Conservation (phyloP, 306 rosid species). For the Castanea crenata region DNA sequence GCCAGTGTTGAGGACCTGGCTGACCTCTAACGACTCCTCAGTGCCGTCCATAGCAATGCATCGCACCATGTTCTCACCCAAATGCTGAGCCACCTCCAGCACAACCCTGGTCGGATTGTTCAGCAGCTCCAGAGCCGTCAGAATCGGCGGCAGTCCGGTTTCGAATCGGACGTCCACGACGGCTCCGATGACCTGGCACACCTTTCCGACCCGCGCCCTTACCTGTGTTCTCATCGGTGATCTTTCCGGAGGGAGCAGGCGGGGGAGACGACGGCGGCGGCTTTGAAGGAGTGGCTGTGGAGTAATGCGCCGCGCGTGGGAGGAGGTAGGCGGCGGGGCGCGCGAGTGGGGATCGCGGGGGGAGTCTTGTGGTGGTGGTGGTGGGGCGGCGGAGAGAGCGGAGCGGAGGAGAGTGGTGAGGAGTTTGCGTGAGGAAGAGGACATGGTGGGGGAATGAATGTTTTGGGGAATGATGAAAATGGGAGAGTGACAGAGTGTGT, state of each 20-base stretch:
- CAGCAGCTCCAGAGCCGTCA: constrained; percentile 70
- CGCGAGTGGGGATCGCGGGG: background rate
- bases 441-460: background rate
- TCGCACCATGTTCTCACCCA: constrained; percentile 85
- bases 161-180: constrained; percentile 89
- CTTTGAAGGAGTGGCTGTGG: constrained; percentile 60
- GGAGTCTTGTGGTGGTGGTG: background rate
- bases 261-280: constrained; percentile 13
- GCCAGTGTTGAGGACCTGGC: constrained; percentile 93
- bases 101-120: constrained; percentile 58
- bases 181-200: constrained; percentile 96
- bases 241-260: constrained; percentile 39
- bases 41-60: constrained; percentile 98
- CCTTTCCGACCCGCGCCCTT: constrained; percentile 86
- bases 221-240: constrained; percentile 79
- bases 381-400: background rate
- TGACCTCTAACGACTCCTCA: constrained; percentile 87
- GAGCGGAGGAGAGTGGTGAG: background rate
- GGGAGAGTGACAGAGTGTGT: background rate
- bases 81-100: constrained; percentile 94
- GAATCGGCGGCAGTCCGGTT: constrained; percentile 86
- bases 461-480: background rate
- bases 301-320: constrained; percentile 61
- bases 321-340: constrained; percentile 47
- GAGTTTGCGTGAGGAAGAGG: constrained; percentile 3